phyloP scores from a whole-genome alignment of 2,329 filamentous ascomycete genomes.

The Ploettnerulaceae sp. region DNA sequence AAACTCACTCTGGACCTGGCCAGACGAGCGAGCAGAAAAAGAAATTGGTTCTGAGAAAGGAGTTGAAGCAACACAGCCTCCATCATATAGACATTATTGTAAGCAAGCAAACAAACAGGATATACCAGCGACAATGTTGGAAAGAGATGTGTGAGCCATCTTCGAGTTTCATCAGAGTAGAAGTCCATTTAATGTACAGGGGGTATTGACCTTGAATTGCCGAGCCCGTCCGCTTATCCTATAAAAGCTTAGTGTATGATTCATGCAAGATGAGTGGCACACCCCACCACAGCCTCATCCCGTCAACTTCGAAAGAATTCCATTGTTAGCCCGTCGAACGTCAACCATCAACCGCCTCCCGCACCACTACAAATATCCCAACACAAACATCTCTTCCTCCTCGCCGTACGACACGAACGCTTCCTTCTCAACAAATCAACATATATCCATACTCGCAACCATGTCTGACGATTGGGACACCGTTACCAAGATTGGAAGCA shows the following conservation, averaged over 20 bases:
- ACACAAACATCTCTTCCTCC: not conserved
- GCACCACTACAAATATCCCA: slow-evolving; percentile 13
- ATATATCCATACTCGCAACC: slow-evolving; percentile 25
- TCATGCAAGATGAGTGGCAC: slow-evolving; percentile 18
- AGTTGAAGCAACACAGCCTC: not conserved
- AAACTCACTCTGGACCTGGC: not conserved
- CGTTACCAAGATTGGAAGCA: slow-evolving; percentile 91
- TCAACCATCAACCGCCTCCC: slow-evolving; percentile 12
- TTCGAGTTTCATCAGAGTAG: slow-evolving; percentile 7
- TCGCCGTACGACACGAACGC: not conserved
- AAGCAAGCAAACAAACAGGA: not conserved
- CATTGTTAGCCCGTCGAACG: too few relatives aligned
- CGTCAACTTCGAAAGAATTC: slow-evolving; percentile 5
- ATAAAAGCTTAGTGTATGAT: slow-evolving; percentile 19
- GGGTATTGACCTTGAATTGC: slow-evolving; percentile 5
- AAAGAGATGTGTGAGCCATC: not conserved
- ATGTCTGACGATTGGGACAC: slow-evolving; percentile 75
- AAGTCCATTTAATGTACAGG: slow-evolving; percentile 11
- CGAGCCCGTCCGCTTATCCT: not conserved
- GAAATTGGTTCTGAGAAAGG: not conserved
- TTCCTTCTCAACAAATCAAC: slow-evolving; percentile 1
- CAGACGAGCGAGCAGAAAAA: not conserved
- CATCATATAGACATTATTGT: not conserved
- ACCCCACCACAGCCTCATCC: slow-evolving; percentile 16
- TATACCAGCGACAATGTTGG: not conserved